Evolutionary conservation across 306 rosid species (phyloP), one percentile per base, ranked within the genome.

Genomic region (Cotoneaster glaucophyllus): DNA sequence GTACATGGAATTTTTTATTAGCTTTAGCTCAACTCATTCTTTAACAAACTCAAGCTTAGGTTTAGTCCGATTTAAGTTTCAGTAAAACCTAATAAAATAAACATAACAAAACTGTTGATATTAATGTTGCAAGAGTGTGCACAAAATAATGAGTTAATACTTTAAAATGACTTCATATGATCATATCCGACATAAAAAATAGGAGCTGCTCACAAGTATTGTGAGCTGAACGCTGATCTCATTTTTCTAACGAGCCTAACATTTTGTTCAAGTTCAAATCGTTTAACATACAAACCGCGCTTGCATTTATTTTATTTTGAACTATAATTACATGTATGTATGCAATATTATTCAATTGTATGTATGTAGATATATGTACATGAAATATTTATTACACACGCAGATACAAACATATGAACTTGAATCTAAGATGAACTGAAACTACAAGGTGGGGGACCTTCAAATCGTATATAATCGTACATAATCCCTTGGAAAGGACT

Each of bases 401-500:
- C 54, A 5, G 54, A 45, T 39, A 24, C 19, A 24, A 17, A 25
- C 64, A 41, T 73, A 73, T 18, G 69, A 41, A 26, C 17, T 73
- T 18, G 43, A 41, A 41, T 26, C 77, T 74, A 74, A 43, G 77
- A 74, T 19, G 69, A 19, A 25, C 77, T 59, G 4, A 3, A 59
- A 74, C 25, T 68, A 39, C 71, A 67, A 18, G 82, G 28, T 28
- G 81, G 80, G 32, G 97, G 96, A 37, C 82, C 93, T 87, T 95
- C 99, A 26, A 95, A 70, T 70, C 99, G 97, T 79, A 95, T 82
- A 69, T 95, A 95, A 71, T 95, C 97, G 70, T 95, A 95, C 97
- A 95, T 86, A 39, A 95, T 74, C 48, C 86, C 97, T 71, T 84
- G 97, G 82, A 95, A 95, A 72, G 98, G 97, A 65, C 91, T 44